Percentiles rank a stretch among this genome's conserved stretches.
These are phyloP conservation scores for Fereydounia khargensis DNA, from an alignment of 1,284 basidiomycete species.

Conservation along the genomic window DNA sequence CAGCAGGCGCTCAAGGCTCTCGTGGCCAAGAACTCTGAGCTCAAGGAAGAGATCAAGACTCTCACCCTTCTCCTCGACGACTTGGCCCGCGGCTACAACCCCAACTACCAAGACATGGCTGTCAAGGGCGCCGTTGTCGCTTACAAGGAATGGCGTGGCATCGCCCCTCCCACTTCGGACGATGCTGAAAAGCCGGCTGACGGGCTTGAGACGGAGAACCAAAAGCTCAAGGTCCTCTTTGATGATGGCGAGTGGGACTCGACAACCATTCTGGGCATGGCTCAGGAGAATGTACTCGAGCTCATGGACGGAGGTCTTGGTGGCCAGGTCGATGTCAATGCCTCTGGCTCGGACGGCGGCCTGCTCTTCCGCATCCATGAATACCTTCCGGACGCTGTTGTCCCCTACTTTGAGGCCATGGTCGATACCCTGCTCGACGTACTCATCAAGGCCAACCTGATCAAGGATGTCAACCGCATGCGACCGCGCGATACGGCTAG, in stretches of 20 bases:
- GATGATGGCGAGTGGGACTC: slow-evolving; percentile 57
- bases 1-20: slow-evolving; percentile 74
- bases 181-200: slow-evolving; percentile 12
- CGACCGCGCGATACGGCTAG: slow-evolving; percentile 9
- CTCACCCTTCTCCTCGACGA: slow-evolving; percentile 81
- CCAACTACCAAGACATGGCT: slow-evolving; percentile 98
- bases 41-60: slow-evolving; percentile 71
- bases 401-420: slow-evolving; percentile 73
- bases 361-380: slow-evolving; percentile 71
- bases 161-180: slow-evolving; percentile 1
- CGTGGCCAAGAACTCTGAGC: slow-evolving; percentile 69
- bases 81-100: slow-evolving; percentile 82
- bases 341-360: slow-evolving; percentile 11
- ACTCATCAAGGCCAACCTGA: slow-evolving; percentile 70
- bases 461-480: slow-evolving; percentile 51
- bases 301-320: slow-evolving; percentile 55
- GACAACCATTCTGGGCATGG: slow-evolving; percentile 67
- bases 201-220: slow-evolving; percentile 13
- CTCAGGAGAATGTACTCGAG: slow-evolving; percentile 59
- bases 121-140: slow-evolving; percentile 93
- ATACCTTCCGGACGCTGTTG: slow-evolving; percentile 80
- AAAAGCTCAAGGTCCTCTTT: slow-evolving; percentile 21
- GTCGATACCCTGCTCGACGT: slow-evolving; percentile 68
- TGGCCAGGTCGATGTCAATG: slow-evolving; percentile 7
- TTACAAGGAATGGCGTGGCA: slow-evolving; percentile 72